These are phyloP conservation scores for Omphalea diandra DNA, from an alignment of 441 rosid genomes.

Conservation along the genomic window DNA sequence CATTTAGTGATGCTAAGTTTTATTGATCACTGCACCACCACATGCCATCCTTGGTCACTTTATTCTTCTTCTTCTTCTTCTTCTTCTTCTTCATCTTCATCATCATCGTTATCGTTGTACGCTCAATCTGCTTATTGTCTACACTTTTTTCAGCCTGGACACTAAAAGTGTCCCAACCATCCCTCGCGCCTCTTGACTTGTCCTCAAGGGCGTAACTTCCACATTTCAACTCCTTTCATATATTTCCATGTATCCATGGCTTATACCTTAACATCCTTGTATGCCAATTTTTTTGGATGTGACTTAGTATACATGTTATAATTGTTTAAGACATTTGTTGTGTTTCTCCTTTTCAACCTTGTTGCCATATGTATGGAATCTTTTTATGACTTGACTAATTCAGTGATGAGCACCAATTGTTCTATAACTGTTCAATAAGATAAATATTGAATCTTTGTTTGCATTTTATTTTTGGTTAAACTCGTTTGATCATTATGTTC, in stretches of 20 bases:
- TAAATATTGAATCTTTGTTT: too few species aligned
- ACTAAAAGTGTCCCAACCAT: neutral
- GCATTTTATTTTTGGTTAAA: too few species aligned
- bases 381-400: neutral
- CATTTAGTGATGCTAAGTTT: too few species aligned
- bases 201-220: neutral
- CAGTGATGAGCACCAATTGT: neutral
- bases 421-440: neutral
- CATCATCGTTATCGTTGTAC: too few species aligned
- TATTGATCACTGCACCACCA: too few species aligned
- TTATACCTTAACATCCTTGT: neutral
- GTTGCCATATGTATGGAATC: neutral
- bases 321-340: neutral
- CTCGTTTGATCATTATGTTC: too few species aligned
- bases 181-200: neutral
- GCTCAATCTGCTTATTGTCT: too few species aligned
- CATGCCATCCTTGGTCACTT: too few species aligned
- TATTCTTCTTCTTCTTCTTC: too few species aligned
- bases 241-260: neutral
- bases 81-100: too few species aligned
- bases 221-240: neutral
- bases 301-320: neutral
- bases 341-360: neutral
- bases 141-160: too few species aligned
- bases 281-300: neutral